Evolutionary conservation across 768 basidiomycete species (phyloP).

Genomic region (Naganishia vishniacii): DNA sequence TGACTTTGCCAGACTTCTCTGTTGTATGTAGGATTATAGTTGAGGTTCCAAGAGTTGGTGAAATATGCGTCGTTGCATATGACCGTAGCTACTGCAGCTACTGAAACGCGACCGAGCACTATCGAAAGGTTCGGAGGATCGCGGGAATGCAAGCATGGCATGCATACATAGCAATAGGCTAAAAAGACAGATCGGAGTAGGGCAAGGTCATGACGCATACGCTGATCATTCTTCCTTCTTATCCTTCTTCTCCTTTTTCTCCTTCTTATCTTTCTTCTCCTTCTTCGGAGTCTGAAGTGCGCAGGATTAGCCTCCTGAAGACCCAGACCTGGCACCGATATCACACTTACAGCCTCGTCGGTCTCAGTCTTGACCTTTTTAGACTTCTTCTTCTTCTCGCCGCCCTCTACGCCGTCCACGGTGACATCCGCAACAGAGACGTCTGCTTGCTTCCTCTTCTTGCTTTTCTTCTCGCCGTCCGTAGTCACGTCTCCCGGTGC

Average conservation of each 20-base stretch:
- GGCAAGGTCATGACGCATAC: too few relatives aligned
- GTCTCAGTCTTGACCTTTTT: conserved; percentile 26
- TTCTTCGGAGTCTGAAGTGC: conserved; percentile 8
- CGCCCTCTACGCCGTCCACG: conserved; percentile 27
- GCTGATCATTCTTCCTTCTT: conserved; percentile 25
- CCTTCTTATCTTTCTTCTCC: conserved; percentile 29
- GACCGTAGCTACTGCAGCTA: too few relatives aligned
- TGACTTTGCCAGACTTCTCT: not conserved
- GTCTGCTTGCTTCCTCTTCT: conserved; percentile 34
- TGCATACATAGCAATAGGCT: not conserved
- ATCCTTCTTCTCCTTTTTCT: conserved; percentile 28
- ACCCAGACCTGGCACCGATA: too few relatives aligned
- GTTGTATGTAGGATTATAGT: too few relatives aligned
- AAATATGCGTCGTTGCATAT: too few relatives aligned
- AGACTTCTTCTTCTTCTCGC: conserved; percentile 42
- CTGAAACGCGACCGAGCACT: too few relatives aligned
- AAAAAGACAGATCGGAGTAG: too few relatives aligned
- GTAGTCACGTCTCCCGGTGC: conserved; percentile 37
- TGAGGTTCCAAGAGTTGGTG: too few relatives aligned
- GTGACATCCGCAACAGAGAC: conserved; percentile 31
- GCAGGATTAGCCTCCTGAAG: not conserved
- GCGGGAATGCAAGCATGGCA: too few relatives aligned
- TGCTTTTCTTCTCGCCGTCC: conserved; percentile 52
- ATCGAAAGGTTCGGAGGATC: too few relatives aligned
- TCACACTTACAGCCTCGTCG: conserved; percentile 16